Percentiles rank a stretch among this genome's conserved stretches.
Evolutionary conservation across 192 early-diverging fungal genomes (phyloP).

Genomic region (Coemansia sp.): DNA sequence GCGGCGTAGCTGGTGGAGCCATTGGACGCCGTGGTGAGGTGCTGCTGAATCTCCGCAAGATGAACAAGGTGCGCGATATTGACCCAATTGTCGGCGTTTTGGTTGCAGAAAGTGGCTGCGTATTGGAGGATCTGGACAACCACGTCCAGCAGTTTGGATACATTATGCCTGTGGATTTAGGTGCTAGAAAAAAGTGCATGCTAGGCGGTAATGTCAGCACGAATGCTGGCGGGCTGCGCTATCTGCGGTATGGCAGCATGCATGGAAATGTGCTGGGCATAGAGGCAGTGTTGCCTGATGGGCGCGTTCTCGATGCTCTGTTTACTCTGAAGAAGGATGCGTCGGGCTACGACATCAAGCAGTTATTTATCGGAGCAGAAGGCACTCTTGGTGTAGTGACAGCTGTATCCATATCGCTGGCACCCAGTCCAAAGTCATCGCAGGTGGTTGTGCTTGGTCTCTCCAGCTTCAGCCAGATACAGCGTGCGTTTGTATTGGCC

Average conservation of each 20-base stretch:
- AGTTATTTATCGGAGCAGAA: constrained; percentile 98
- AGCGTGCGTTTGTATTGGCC: constrained; percentile 76
- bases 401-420: constrained; percentile 81
- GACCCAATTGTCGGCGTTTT: constrained; percentile 78
- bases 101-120: constrained; percentile 85
- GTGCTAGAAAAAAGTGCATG: constrained; percentile 83
- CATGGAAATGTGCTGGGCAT: constrained; percentile 93
- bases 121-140: constrained; percentile 85
- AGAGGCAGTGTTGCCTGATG: constrained; percentile 93
- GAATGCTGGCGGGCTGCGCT: constrained; percentile 92
- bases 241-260: constrained; percentile 91
- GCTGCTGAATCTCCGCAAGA: constrained; percentile 68
- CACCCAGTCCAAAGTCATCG: constrained; percentile 65
- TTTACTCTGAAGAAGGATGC: constrained; percentile 94
- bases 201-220: constrained; percentile 98
- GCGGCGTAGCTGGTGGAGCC: constrained; percentile 89
- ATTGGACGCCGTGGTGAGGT: constrained; percentile 93
- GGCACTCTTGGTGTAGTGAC: constrained; percentile 95
- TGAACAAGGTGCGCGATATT: constrained; percentile 77
- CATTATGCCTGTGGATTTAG: constrained; percentile 92
- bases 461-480: constrained; percentile 74
- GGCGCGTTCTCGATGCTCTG: constrained; percentile 79
- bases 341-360: constrained; percentile 96
- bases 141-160: constrained; percentile 77
- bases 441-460: constrained; percentile 80